Evolutionary conservation across 2,329 filamentous ascomycete genomes (phyloP).

Genomic region (Monilinia laxa): DNA sequence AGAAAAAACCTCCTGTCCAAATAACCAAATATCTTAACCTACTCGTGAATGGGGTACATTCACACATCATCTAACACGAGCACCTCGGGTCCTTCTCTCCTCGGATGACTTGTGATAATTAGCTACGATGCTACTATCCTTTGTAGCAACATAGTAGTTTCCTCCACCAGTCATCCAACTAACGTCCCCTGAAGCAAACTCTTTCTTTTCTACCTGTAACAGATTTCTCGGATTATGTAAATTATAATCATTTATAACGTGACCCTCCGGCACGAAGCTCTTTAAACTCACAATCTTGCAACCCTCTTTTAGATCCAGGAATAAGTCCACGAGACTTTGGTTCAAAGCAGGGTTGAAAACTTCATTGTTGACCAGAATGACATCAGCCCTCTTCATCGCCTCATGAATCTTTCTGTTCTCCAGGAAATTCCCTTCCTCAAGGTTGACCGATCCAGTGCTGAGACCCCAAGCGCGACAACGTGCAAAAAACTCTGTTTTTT

Average conservation of each 20-base stretch:
- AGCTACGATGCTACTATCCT: conserved; percentile 42
- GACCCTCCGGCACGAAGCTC: conserved; percentile 80
- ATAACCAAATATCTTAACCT: not conserved
- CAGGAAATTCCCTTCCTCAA: conserved; percentile 83
- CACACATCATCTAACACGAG: conserved; percentile 8
- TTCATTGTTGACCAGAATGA: conserved; percentile 98
- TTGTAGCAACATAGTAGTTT: conserved; percentile 83
- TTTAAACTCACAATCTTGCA: conserved; percentile 89
- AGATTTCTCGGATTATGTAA: conserved; percentile 79
- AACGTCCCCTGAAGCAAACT: conserved; percentile 69
- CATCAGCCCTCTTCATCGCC: conserved; percentile 80
- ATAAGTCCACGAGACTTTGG: conserved; percentile 79
- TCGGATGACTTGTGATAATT: conserved; percentile 14
- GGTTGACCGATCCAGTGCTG: conserved; percentile 71
- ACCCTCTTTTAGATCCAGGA: conserved; percentile 88
- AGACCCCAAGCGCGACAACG: conserved; percentile 89
- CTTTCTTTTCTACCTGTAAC: conserved; percentile 68
- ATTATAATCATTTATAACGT: conserved; percentile 71
- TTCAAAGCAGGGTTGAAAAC: conserved; percentile 89
- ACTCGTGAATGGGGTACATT: conserved; percentile 6
- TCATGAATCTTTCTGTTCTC: conserved; percentile 67
- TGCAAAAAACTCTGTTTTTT: conserved; percentile 79
- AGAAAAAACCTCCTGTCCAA: conserved; percentile 15
- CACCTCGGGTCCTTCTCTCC: not conserved
- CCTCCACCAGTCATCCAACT: conserved; percentile 89